phyloP scores from a whole-genome alignment of 768 basidiomycete genomes.

The Calvatia gigantea region DNA sequence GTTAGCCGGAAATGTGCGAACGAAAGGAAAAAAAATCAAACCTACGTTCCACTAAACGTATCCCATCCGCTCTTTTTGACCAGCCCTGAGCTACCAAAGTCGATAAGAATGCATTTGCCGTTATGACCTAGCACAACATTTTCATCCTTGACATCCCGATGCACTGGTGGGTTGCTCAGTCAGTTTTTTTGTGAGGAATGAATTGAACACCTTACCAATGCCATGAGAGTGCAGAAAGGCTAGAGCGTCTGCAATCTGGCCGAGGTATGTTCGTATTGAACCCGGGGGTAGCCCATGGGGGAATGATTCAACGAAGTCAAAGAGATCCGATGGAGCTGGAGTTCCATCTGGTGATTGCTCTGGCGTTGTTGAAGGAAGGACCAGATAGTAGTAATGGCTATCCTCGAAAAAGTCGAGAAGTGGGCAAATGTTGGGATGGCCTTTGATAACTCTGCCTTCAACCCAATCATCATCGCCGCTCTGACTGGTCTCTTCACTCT shows the following conservation, averaged over 20 bases:
- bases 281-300: conserved; percentile 80
- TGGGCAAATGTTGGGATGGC: conserved; percentile 94
- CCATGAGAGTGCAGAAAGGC: conserved; percentile 87
- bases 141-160: conserved; percentile 98
- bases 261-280: conserved; percentile 78
- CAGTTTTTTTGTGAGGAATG: conserved; percentile 1
- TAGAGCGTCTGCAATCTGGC: conserved; percentile 91
- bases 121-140: conserved; percentile 82
- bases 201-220: conserved; percentile 60
- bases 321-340: conserved; percentile 75
- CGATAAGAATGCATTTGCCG: conserved; percentile 89
- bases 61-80: conserved; percentile 86
- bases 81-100: conserved; percentile 92
- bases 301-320: conserved; percentile 89
- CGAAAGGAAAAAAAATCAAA: conserved; percentile 20
- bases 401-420: conserved; percentile 97
- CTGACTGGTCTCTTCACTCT: conserved; percentile 13
- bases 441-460: conserved; percentile 69
- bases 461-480: conserved; percentile 48
- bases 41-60: conserved; percentile 90
- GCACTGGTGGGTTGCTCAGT: conserved; percentile 49
- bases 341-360: conserved; percentile 50
- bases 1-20: conserved; percentile 10
- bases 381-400: conserved; percentile 91
- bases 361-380: conserved; percentile 75